Percentiles rank a stretch among this genome's conserved stretches.
These are phyloP conservation scores for Cytospora paraplurivora DNA, from an alignment of 2,329 filamentous ascomycete species.

Conservation along the genomic window DNA sequence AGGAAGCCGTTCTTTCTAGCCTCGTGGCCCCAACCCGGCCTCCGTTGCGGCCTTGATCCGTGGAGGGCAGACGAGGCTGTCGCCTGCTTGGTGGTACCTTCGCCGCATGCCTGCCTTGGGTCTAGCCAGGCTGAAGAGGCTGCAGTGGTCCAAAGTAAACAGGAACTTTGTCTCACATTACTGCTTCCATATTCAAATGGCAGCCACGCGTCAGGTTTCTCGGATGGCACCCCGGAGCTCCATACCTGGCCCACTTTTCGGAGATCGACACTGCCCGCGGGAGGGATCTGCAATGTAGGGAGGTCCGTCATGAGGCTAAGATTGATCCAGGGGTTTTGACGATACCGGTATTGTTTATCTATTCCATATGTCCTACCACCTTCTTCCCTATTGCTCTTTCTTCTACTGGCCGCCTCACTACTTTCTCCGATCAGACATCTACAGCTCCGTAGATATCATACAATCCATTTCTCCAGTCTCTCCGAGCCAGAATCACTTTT, in stretches of 20 bases:
- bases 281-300: constrained; percentile 22
- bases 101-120: not conserved
- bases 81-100: not conserved
- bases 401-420: not conserved
- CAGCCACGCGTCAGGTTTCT: constrained; percentile 3
- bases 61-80: not conserved
- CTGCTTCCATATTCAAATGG: not conserved
- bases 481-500: not conserved
- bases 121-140: not conserved
- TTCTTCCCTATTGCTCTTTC: not conserved
- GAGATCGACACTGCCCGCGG: constrained; percentile 15
- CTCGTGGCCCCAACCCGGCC: not conserved
- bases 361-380: not conserved
- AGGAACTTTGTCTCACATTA: not conserved
- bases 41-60: not conserved
- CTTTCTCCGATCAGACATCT: constrained; percentile 5
- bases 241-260: not conserved
- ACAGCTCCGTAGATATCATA: not conserved
- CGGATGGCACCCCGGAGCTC: not conserved
- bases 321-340: constrained; percentile 15
- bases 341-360: not conserved
- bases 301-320: constrained; percentile 7
- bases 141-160: not conserved
- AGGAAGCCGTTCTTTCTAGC: not conserved
- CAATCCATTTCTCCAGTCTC: not conserved